Evolutionary conservation across 352 stramenopile genomes (phyloP).

Genomic region (Pythium pyrilobum): DNA sequence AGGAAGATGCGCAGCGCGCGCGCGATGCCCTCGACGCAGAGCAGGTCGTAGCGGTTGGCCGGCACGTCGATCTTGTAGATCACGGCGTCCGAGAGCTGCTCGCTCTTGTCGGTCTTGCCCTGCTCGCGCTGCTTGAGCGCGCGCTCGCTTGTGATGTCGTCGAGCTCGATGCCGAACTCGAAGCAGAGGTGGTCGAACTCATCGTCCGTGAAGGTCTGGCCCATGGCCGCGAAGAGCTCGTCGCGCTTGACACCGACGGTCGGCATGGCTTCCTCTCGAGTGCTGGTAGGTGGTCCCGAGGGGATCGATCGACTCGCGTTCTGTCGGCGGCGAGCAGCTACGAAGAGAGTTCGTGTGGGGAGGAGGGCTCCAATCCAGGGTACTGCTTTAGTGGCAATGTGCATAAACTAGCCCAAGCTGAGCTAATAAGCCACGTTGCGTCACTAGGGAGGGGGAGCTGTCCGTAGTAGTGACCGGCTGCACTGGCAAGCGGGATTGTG

Average conservation of each 20-base stretch:
- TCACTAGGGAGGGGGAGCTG: too few relatives aligned
- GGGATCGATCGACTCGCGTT: too few relatives aligned
- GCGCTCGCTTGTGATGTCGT: slow-evolving; percentile 86
- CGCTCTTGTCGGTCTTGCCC: slow-evolving; percentile 48
- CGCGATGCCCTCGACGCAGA: slow-evolving; percentile 98
- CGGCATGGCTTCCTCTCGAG: slow-evolving; percentile 74
- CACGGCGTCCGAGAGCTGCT: slow-evolving; percentile 75
- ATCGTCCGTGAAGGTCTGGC: slow-evolving; percentile 96
- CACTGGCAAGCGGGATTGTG: too few relatives aligned
- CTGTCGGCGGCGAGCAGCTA: slow-evolving; percentile 3
- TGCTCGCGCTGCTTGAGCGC: slow-evolving; percentile 85
- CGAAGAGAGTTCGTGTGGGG: slow-evolving; percentile 22
- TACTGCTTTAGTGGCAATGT: slow-evolving; percentile 18
- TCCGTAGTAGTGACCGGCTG: too few relatives aligned
- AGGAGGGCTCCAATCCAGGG: slow-evolving; percentile 5
- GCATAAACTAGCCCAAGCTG: too few relatives aligned
- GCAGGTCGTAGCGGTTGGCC: slow-evolving; percentile 99
- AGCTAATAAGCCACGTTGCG: too few relatives aligned
- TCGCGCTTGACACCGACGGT: slow-evolving; percentile 97
- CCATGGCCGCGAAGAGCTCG: slow-evolving; percentile 96
- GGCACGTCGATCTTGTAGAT: slow-evolving; percentile 99
- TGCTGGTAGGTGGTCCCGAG: too few relatives aligned
- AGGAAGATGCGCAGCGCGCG: slow-evolving; percentile 97
- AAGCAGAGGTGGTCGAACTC: slow-evolving; percentile 99
- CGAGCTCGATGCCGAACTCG: slow-evolving; percentile 99